phyloP scores from a whole-genome alignment of 1,284 basidiomycete genomes.

The Golubevia sp. region DNA sequence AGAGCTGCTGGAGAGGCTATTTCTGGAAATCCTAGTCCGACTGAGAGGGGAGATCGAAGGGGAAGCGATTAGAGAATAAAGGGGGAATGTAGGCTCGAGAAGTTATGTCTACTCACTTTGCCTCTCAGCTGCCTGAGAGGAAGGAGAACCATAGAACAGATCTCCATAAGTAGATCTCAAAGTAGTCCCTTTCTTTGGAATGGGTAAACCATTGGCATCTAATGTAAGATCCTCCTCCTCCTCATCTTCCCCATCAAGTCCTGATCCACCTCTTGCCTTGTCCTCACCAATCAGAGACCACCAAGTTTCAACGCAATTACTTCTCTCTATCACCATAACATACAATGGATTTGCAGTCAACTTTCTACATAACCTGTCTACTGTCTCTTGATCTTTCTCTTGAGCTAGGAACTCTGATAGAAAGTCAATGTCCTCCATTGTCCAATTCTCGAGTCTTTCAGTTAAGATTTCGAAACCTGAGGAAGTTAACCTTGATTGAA shows the following conservation, averaged over 20 bases:
- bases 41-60: too few species aligned
- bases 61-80: too few species aligned
- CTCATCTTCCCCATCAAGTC: not conserved
- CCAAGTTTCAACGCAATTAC: conserved; percentile 11
- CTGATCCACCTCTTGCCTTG: not conserved
- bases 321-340: conserved; percentile 23
- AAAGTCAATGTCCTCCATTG: conserved; percentile 23
- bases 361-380: conserved; percentile 18
- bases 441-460: conserved; percentile 17
- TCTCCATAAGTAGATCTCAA: not conserved
- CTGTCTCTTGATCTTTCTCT: conserved; percentile 21
- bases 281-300: conserved; percentile 14
- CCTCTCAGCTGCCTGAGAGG: too few species aligned
- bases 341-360: conserved; percentile 20
- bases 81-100: too few species aligned
- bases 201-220: not conserved
- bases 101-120: too few species aligned
- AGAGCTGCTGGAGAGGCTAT: conserved; percentile 10
- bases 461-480: conserved; percentile 25
- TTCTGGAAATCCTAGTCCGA: conserved; percentile 30
- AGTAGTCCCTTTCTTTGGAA: not conserved
- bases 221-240: conserved; percentile 1
- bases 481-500: conserved; percentile 7
- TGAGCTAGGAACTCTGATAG: conserved; percentile 25
- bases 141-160: not conserved